Conservation (phyloP, 1,284 basidiomycete genomes). For the Boletus albobrunnescens region DNA sequence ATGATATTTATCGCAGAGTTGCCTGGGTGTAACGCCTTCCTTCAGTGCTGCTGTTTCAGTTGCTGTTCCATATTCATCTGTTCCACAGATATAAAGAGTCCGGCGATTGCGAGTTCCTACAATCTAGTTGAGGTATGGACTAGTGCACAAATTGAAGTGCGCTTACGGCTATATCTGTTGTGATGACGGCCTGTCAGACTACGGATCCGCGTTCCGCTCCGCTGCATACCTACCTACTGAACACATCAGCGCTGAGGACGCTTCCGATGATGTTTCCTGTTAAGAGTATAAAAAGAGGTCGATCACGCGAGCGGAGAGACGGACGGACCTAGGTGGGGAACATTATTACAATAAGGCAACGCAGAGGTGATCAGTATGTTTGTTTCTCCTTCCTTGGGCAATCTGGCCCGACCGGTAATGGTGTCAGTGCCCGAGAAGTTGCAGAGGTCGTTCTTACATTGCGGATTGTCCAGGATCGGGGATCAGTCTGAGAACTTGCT, state of each 20-base stretch:
- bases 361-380: conserved; percentile 95
- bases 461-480: conserved; percentile 47
- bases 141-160: neutral
- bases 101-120: conserved; percentile 71
- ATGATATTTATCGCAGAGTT: conserved; percentile 94
- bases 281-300: conserved; percentile 1
- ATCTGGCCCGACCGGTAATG: conserved; percentile 40
- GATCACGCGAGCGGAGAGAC: conserved; percentile 6
- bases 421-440: conserved; percentile 8
- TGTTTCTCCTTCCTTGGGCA: conserved; percentile 80
- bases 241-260: conserved; percentile 93
- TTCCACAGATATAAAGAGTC: conserved; percentile 89
- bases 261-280: conserved; percentile 97
- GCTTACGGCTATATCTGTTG: conserved; percentile 65
- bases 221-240: conserved; percentile 69
- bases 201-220: neutral
- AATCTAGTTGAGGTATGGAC: conserved; percentile 5
- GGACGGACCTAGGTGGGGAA: conserved; percentile 84
- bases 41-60: conserved; percentile 97
- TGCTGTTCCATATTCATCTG: conserved; percentile 98
- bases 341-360: conserved; percentile 98
- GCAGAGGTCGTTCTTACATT: conserved; percentile 37
- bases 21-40: conserved; percentile 83
- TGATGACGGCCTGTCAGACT: conserved; percentile 2
- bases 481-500: conserved; percentile 57